A percentile compares a stretch with the other conserved stretches of the same genome.
phyloP scores from a whole-genome alignment of 306 rosid genomes.

The Prunus campanulata region DNA sequence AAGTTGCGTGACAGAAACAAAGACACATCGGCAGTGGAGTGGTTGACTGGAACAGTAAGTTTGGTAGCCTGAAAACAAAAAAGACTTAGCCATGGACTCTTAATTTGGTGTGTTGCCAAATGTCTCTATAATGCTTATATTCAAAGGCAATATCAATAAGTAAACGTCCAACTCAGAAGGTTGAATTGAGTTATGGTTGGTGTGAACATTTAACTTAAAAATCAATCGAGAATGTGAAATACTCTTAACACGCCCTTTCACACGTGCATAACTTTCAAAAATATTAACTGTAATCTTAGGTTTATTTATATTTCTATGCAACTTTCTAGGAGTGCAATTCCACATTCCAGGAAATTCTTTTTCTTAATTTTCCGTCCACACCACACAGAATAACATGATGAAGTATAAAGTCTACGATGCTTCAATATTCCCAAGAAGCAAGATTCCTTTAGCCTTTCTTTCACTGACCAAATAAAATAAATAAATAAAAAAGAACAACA shows the following conservation, averaged over 20 bases:
- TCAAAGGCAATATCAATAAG: too few relatives aligned
- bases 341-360: background rate
- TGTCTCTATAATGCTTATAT: too few relatives aligned
- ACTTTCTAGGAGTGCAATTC: background rate
- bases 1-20: too few relatives aligned
- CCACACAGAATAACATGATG: background rate
- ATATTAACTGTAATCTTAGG: background rate
- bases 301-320: background rate
- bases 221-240: background rate
- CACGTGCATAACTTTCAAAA: background rate
- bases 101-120: too few relatives aligned
- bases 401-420: background rate
- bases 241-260: background rate
- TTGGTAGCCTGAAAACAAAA: too few relatives aligned
- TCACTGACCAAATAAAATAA: background rate
- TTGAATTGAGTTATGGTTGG: too few relatives aligned
- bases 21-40: too few relatives aligned
- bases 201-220: background rate
- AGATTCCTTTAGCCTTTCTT: conserved; percentile 4
- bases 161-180: too few relatives aligned
- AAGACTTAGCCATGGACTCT: too few relatives aligned
- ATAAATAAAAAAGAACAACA: background rate
- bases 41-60: too few relatives aligned
- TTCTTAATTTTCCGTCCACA: background rate
- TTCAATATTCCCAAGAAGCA: conserved; percentile 2